Evolutionary conservation across 768 basidiomycete genomes (phyloP), one percentile per base, ranked within the genome.

Genomic region (Trametes cubensis): DNA sequence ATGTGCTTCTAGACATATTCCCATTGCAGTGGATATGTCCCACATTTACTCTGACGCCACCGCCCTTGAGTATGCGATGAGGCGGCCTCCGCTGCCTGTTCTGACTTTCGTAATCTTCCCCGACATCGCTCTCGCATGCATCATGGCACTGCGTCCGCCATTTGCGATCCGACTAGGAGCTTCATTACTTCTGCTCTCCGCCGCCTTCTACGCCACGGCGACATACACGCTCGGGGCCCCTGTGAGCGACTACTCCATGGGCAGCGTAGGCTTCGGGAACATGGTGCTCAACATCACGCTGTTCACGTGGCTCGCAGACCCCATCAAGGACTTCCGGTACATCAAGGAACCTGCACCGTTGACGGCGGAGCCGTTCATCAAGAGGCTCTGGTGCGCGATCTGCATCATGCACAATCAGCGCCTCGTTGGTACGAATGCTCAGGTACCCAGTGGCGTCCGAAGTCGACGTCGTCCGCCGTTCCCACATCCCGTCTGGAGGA

Each of bases 401-500:
- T 64, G 62, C 28, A 25, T 62, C 11, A 21, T 58, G 8, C 21
- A 30, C 21, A 66, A 59, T 26, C 23, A n/a, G 3, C 58, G 67
- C 23, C 62, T 62, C n/a, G 53, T 68, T n/a, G 67, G 67, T 4
- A 66, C 62, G 58, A 63, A 49, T n/a, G 52, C 42, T 23, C 57
- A 68, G 62, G 67, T 68, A n/a, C n/a, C n/a, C n/a, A 10, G 26
- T 11, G 34, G n/a, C n/a, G n/a, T n/a, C n/a, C n/a, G n/a, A n/a
- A n/a, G n/a, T n/a, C n/a, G n/a, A n/a, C n/a, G n/a, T n/a, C 34
- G 11, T 34, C 10, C 6, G 5, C 4, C 34, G 34, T 34, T 34
- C 34, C 34, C 34, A 34, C 34, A 34, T n/a, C n/a, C 34, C 34
- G 6, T 34, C 34, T 2, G 34, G 5, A 11, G 10, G 34, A 34